Base-by-base conservation (phyloP, 495 filamentous ascomycete species). In the Penicillium manginii region DNA sequence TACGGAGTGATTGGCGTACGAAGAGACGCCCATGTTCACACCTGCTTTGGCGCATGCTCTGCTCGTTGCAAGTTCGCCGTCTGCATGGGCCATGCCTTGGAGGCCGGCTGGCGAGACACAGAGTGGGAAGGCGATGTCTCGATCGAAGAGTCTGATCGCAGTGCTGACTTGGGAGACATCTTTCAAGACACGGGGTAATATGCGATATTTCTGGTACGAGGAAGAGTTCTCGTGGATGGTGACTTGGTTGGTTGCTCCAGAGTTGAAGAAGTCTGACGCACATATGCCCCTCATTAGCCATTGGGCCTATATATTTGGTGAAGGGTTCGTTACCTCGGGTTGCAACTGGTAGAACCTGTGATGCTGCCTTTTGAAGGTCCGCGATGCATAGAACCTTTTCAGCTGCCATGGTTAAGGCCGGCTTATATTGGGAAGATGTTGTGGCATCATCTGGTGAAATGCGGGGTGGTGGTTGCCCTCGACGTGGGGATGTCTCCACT, bases 61-160 rank as follows among this genome's bases (percentile, higher is more conserved):
- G 9, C 82, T 87, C 1, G 91, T 77, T 23, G 81, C 88, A 18
- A 78, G 66, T 65, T 92, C 88, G n/a, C 87, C 89, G 11, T 87
- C 81, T 0, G 80, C 76, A 57, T 91, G 87, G 9, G 86, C 84
- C 22, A 88, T 75, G 52, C 73, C 78, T 22, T 85, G 88, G 64
- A 92, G 80, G 10, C 84, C 84, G 5, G 87, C 86, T 9, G 89
- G 88, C 11, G 80, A 73, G 82, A 88, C 49, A 78, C 72, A 52
- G 55, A 68, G 59, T 6, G 71, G 71, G 54, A 72, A 73, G 0
- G 52, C 9, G 54, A 73, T 75, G 17, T 72, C 55, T 3, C 54
- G 53, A 17, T 73, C 78, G 55, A 82, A 82, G 8, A 82, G 59
- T 5, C 55, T 64, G 2, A 71, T 78, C 19, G 64, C 73, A n/a